phyloP scores from a whole-genome alignment of 108 stramenopile genomes.

The Cyclostephanos tholiformis region DNA sequence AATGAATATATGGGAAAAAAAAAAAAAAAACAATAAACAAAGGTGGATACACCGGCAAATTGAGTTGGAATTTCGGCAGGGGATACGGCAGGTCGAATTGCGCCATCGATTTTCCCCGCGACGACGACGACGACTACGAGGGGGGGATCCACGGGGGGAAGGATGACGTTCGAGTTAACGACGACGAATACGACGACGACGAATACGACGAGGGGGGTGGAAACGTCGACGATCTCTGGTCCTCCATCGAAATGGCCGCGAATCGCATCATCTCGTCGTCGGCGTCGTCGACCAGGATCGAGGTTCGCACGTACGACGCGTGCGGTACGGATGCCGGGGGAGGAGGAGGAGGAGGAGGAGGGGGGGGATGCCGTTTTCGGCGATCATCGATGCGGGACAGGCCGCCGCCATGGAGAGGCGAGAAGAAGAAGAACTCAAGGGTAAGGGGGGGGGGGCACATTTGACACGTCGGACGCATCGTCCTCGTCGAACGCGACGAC shows the following conservation, averaged over 20 bases:
- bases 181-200: neutral
- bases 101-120: constrained; percentile 27
- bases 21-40: neutral
- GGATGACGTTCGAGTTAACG: too few species aligned
- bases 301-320: too few species aligned
- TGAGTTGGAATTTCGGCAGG: constrained; percentile 60
- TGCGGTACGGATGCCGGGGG: constrained; percentile 39
- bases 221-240: constrained; percentile 48
- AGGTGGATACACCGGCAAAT: constrained; percentile 61
- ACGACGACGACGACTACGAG: too few species aligned
- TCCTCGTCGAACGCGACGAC: neutral
- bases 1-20: too few species aligned
- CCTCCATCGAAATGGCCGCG: constrained; percentile 44
- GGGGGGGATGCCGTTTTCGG: constrained; percentile 32
- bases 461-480: constrained; percentile 20
- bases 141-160: too few species aligned
- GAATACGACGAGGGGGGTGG: constrained; percentile 28
- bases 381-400: constrained; percentile 60
- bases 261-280: constrained; percentile 53
- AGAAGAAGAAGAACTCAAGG: constrained; percentile 29
- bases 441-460: neutral
- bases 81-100: constrained; percentile 50
- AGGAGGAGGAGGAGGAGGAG: constrained; percentile 13
- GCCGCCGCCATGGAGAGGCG: constrained; percentile 29
- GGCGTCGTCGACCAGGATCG: neutral